Base-by-base conservation (phyloP, 441 rosid species). In the Viola pubescens region DNA sequence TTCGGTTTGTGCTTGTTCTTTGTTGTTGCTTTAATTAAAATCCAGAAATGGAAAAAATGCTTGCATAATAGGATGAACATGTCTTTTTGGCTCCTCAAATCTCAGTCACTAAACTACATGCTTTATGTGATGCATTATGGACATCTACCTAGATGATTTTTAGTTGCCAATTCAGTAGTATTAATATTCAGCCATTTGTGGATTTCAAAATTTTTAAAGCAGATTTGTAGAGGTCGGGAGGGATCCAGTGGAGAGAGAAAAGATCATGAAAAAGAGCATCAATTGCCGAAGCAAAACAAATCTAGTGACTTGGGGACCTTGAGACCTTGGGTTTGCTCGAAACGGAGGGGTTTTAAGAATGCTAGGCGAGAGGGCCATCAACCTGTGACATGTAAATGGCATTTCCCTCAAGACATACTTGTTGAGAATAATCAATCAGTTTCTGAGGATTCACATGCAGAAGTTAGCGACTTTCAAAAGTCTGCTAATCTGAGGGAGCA, bases 241-340 rank as follows among this genome's bases (percentile, higher is more conserved):
- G 81, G 63, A 51, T 58, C 50, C 62, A 40, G 68, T 64, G 74
- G 64, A 56, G 70, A 48, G 59, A 75, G 68, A 66, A 75, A 71
- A 60, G 51, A 63, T 59, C 58, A 56, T 68, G 66, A 76, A 60
- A 65, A 66, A 47, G 84, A 71, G 45, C 62, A 48, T 58, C 60
- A n/a, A 39, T 48, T 50, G 50, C 64, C 59, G 43, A 74, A 77
- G 66, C 81, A 65, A 60, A 60, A 54, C 55, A 65, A 62, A 53
- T 39, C 71, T 6, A 52, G 69, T 73, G 71, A 75, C 65, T 70
- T 72, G 65, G 81, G 80, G 61, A 75, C 73, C 52, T 71, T 78
- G 51, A 73, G 76, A 60, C 79, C 76, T 56, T 75, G 95, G 84
- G 73, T 71, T 54, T 69, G 79, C 73, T 76, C 83, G 7, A 83